phyloP scores from a whole-genome alignment of 2,329 filamentous ascomycete genomes.

The Aspergillus pseudoglaucus region DNA sequence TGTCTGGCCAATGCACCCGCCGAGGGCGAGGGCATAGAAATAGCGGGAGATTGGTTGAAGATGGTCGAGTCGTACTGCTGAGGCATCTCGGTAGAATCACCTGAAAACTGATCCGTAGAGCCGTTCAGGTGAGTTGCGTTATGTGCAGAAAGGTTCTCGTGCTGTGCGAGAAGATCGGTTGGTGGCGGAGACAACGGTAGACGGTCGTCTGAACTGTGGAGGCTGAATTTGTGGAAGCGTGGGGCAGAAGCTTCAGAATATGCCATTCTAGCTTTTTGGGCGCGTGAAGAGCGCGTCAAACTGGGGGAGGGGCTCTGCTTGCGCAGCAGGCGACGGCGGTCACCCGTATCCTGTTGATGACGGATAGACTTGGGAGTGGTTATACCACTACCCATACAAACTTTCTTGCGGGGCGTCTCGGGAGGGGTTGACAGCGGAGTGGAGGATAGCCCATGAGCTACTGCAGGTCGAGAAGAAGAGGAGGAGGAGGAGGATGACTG shows the following conservation, averaged over 20 bases:
- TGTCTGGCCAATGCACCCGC: conserved; percentile 22
- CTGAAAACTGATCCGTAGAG: conserved; percentile 28
- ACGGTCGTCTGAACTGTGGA: conserved; percentile 40
- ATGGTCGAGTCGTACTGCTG: conserved; percentile 27
- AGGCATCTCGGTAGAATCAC: conserved; percentile 24
- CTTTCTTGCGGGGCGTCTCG: conserved; percentile 30
- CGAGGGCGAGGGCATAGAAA: conserved; percentile 29
- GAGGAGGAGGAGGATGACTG: conserved; percentile 10
- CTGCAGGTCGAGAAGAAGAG: conserved; percentile 10
- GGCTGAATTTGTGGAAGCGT: conserved; percentile 48
- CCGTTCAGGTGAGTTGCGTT: conserved; percentile 26
- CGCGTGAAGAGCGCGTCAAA: conserved; percentile 50
- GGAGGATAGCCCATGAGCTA: conserved; percentile 13
- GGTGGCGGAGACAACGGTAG: conserved; percentile 41
- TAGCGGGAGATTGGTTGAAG: conserved; percentile 27
- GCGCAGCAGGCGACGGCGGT: conserved; percentile 31
- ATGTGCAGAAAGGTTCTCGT: conserved; percentile 30
- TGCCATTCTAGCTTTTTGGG: conserved; percentile 38
- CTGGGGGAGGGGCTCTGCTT: conserved; percentile 43
- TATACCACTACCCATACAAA: conserved; percentile 27
- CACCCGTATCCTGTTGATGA: conserved; percentile 37
- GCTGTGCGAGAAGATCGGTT: conserved; percentile 37
- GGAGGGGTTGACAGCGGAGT: conserved; percentile 32
- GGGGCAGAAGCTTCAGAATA: conserved; percentile 47
- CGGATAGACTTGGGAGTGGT: conserved; percentile 34